Conservation (phyloP, 208 protist species). For the Acanthamoeba lenticulata region DNA sequence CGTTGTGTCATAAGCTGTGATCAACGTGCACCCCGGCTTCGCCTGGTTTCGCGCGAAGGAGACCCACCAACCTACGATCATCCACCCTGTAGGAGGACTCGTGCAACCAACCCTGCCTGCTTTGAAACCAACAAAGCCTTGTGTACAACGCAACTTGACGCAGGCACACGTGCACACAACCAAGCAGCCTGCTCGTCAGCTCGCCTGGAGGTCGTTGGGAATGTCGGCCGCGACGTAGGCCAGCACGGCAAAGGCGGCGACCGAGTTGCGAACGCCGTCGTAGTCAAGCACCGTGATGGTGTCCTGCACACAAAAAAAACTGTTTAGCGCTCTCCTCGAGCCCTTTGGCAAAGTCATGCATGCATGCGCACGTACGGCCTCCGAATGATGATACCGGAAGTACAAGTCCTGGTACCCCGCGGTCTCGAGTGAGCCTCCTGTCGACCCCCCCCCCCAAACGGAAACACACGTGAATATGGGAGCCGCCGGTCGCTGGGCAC, state of each 20-base stretch:
- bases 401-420: not conserved
- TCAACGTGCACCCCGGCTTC: too few relatives aligned
- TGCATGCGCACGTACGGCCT: not conserved
- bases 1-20: too few relatives aligned
- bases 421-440: not conserved
- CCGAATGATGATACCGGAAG: not conserved
- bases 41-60: too few relatives aligned
- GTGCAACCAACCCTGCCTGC: too few relatives aligned
- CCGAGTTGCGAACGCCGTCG: conserved; percentile 2
- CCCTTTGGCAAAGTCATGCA: not conserved
- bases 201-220: not conserved
- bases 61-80: too few relatives aligned
- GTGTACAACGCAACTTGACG: too few relatives aligned
- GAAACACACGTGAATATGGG: too few relatives aligned
- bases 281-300: conserved; percentile 21
- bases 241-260: not conserved
- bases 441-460: too few relatives aligned
- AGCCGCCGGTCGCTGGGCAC: not conserved
- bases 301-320: not conserved
- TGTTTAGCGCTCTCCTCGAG: not conserved
- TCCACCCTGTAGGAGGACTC: too few relatives aligned
- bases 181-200: too few relatives aligned
- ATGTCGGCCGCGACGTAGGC: not conserved
- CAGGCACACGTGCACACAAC: too few relatives aligned
- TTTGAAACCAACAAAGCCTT: too few relatives aligned